Evolutionary conservation across 805 yeast genomes (phyloP), one percentile per base, ranked within the genome.

Genomic region (Teunomyces lycoperdinae): DNA sequence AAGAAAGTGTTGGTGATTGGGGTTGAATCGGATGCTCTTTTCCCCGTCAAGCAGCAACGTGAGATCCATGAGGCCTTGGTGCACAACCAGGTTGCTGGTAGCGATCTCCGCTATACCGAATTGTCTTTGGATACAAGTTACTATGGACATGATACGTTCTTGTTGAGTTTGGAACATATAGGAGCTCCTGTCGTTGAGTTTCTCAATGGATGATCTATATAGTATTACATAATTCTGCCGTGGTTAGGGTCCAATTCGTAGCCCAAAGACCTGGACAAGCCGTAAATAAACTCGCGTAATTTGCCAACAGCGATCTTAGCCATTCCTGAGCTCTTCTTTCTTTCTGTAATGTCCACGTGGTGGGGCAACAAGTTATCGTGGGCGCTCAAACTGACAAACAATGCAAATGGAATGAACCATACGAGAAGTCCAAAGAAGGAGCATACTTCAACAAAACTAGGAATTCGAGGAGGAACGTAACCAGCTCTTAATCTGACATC

Each of bases 41-140:
- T 91, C 73, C 97, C 97, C 1, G 88, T 85, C 32, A 89, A 96
- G 96, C 97, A 91, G 70, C 97, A 91, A 67, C 68, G 83, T 48
- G 97, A 91, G 62, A 83, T 89, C 48, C 83, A 81, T 27, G 78
- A 80, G 11, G 79, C 82, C 32, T 73, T 91, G 42, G 68, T 63
- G 44, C 66, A 61, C 33, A 72, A 73, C 38, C 49, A 36, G 48
- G 54, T 13, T 50, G 60, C 3, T n/a, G 33, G 44, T 10, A 43
- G 49, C 5, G 53, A 60, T 31, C 75, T 85, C 42, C 69, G 71
- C 48, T 89, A 89, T 62, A 74, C 82, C 47, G 97, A 91, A 62
- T 73, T 91, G 49, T 83, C 90, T 36, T 81, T 81, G 49, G 87
- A 87, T 43, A 75, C 86, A 30, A 85, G 95, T 62, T 77, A 85